These are phyloP conservation scores for Diaporthe australafricana DNA, from an alignment of 2,329 filamentous ascomycete species.

Conservation along the genomic window DNA sequence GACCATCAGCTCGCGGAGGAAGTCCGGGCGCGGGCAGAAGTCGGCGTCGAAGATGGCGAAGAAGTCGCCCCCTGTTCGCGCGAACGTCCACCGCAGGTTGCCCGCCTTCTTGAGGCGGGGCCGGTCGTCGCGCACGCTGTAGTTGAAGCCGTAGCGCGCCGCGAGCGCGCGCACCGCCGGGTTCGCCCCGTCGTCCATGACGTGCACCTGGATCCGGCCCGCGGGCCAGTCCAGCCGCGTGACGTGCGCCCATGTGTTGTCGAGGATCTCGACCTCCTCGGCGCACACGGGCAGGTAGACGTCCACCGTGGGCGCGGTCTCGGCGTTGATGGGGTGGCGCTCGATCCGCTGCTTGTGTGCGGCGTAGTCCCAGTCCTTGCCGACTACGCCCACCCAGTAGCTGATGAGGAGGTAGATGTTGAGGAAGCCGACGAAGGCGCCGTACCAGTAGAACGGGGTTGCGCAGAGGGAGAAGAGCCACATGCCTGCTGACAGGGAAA, in stretches of 20 bases:
- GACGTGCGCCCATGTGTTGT: constrained; percentile 52
- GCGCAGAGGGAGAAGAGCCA: constrained; percentile 54
- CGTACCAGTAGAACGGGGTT: constrained; percentile 52
- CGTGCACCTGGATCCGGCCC: constrained; percentile 50
- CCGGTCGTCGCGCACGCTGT: constrained; percentile 54
- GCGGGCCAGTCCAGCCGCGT: constrained; percentile 50
- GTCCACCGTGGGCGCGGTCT: constrained; percentile 52
- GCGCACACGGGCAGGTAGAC: constrained; percentile 56
- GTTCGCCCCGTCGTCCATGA: constrained; percentile 53
- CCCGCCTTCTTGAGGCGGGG: constrained; percentile 56
- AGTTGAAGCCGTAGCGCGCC: constrained; percentile 50
- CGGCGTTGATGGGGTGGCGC: constrained; percentile 47
- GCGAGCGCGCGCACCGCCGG: constrained; percentile 47
- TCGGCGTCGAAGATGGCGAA: constrained; percentile 57
- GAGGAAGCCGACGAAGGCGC: constrained; percentile 51
- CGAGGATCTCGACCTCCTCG: constrained; percentile 53
- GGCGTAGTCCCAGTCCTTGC: constrained; percentile 52
- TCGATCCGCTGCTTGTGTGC: constrained; percentile 47
- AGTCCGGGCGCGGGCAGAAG: constrained; percentile 55
- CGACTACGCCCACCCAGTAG: constrained; percentile 53
- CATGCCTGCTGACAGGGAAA: constrained; percentile 54
- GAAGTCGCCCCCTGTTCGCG: constrained; percentile 52
- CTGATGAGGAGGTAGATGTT: constrained; percentile 55
- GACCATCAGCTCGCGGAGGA: constrained; percentile 52
- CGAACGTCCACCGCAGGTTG: constrained; percentile 55